These are phyloP conservation scores for Phoma sp. DNA, from an alignment of 2,329 filamentous ascomycete genomes.

Conservation along the genomic window DNA sequence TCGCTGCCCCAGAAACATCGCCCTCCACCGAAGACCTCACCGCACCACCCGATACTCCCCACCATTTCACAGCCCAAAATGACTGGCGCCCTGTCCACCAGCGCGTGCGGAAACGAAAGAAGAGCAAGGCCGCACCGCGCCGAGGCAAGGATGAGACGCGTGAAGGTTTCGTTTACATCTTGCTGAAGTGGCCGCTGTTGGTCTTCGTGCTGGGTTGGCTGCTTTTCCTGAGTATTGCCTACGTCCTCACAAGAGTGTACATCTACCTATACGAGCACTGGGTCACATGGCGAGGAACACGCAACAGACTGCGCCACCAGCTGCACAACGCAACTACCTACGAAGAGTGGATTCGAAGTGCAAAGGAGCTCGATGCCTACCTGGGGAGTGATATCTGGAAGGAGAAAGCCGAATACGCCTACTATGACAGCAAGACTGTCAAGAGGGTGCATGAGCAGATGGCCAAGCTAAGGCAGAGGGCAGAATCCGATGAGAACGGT, in stretches of 20 bases:
- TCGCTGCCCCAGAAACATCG: conserved; percentile 79
- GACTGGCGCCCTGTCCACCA: conserved; percentile 93
- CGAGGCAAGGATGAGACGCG: conserved; percentile 83
- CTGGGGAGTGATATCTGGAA: conserved; percentile 84
- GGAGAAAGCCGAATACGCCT: conserved; percentile 71
- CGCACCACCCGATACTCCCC: conserved; percentile 45
- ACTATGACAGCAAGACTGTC: conserved; percentile 90
- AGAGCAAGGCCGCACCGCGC: conserved; percentile 46
- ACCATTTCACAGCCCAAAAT: conserved; percentile 87
- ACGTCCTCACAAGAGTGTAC: conserved; percentile 83
- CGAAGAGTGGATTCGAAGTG: conserved; percentile 80
- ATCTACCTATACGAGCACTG: conserved; percentile 92
- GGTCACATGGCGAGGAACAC: conserved; percentile 83
- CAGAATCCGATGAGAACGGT: conserved; percentile 62
- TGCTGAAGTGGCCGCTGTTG: conserved; percentile 92
- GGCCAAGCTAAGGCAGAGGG: conserved; percentile 62
- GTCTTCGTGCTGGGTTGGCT: conserved; percentile 83
- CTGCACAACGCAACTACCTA: conserved; percentile 78
- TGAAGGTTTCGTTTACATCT: conserved; percentile 86
- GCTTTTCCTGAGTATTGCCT: conserved; percentile 71
- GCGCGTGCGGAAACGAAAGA: conserved; percentile 60
- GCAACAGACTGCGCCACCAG: conserved; percentile 72
- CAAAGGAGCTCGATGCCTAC: conserved; percentile 78
- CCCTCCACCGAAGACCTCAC: conserved; percentile 65
- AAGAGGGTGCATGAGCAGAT: conserved; percentile 78